Base-by-base conservation (phyloP, 1,139 yeast species). In the Taphrina populina region DNA sequence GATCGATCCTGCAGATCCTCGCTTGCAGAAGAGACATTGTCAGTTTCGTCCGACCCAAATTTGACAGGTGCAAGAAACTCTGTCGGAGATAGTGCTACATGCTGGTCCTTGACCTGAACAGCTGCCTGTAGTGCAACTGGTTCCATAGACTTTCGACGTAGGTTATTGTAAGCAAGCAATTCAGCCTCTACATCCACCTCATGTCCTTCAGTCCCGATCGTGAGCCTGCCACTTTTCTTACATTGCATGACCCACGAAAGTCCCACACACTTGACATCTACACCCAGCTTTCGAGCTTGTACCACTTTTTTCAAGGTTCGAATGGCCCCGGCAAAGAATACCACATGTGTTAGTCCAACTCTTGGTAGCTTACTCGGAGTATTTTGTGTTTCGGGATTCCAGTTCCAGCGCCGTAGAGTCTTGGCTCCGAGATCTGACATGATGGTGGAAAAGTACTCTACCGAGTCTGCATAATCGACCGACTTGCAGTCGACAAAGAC, bases 301-400 rank as follows among this genome's bases (percentile, higher is more conserved):
- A 35, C 36, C 35, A 52, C 37, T 20, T 52, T 52, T 6, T 41
- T 34, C 17, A 52, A 29, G 6, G 56, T 52, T 23, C 56, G 36
- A 5, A 23, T 21, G n/a, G 49, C 32, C 20, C 56, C 56, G 4
- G 20, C 39, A 35, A 41, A 41, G 43, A 41, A 52, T 21, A 52
- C 56, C 4, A 52, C 56, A 35, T 52, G 56, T 10, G 49, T 41
- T 17, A 52, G 24, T 2, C 49, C 56, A 21, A 43, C 40, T 11
- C 37, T 36, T 6, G 41, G 34, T 11, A 27, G 41, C 24, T 20
- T 19, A 6, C 39, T 24, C 5, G 54, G 54, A 5, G 54, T 49
- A 17, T 11, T 24, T 23, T 49, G 54, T 2, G 54, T 49, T 6
- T 49, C 54, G 6, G 56, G 56, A 26, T 52, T 52, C 56, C 56